Evolutionary conservation across 306 rosid genomes (phyloP).

Genomic region (Prunus fruticosa): DNA sequence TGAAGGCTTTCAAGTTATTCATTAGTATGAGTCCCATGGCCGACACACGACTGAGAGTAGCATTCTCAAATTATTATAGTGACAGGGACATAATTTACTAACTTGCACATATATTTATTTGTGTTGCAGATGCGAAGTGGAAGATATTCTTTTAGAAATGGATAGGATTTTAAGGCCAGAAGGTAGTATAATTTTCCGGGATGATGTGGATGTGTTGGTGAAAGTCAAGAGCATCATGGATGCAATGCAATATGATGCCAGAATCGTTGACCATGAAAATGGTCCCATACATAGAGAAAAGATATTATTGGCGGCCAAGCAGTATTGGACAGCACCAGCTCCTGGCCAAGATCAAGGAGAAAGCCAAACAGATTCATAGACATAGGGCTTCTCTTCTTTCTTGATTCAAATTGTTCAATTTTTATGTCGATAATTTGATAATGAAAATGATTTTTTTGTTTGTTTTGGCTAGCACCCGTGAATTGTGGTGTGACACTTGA

Average conservation of each 20-base stretch:
- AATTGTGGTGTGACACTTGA: neutral
- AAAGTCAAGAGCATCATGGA: constrained; percentile 56
- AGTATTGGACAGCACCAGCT: constrained; percentile 70
- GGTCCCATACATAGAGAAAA: constrained; percentile 68
- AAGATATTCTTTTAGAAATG: constrained; percentile 78
- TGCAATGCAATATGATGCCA: constrained; percentile 66
- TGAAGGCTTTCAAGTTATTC: neutral
- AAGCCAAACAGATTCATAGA: constrained; percentile 22
- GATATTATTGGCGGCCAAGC: constrained; percentile 63
- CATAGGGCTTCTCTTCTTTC: constrained; percentile 8
- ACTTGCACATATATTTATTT: neutral
- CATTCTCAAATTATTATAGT: neutral
- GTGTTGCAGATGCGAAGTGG: constrained; percentile 64
- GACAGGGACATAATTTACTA: neutral
- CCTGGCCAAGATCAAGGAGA: constrained; percentile 21
- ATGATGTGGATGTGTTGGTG: constrained; percentile 71
- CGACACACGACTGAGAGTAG: neutral
- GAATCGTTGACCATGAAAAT: constrained; percentile 68
- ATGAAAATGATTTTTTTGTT: constrained; percentile 26
- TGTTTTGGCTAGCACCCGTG: neutral
- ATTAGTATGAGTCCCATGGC: neutral
- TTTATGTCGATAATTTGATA: constrained; percentile 26
- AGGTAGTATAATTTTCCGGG: constrained; percentile 69
- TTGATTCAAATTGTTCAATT: constrained; percentile 5
- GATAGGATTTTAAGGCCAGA: constrained; percentile 78